Evolutionary conservation across 2,329 filamentous ascomycete species (phyloP), one percentile per base, ranked within the genome.

Genomic region (Thermothelomyces thermophilus): DNA sequence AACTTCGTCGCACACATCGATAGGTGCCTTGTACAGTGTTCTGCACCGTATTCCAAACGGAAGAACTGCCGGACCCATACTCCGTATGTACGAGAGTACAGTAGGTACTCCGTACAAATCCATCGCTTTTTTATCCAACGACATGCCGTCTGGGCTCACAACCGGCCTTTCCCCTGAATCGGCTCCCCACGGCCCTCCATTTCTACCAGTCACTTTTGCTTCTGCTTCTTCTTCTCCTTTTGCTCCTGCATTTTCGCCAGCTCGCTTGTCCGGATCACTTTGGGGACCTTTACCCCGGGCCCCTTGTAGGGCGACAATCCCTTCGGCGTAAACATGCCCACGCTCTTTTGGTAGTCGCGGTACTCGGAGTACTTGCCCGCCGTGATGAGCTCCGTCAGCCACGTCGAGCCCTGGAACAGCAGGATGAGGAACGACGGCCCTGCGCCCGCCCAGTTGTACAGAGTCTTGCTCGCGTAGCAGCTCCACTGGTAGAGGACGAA

Each of bases 401-500:
- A 84, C 0, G 90, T 95, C 56, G 90, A 96, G 22, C 79, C 86
- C 66, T 95, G 90, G 70, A 98, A 98, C 8, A 98, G 75, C 41
- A 86, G 64, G 19, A 96, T 67, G 59, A 95, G 84, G 41, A 74
- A 73, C 4, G 84, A 62, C 0, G 84, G 76, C 8, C 91, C 93
- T 9, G 80, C 65, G 43, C 79, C 80, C 1, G 86, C 83, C 88
- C 90, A 98, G 68, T 86, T 91, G 64, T 84, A 83, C 36, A 84
- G 73, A 1, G 75, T 81, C 48, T 82, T 77, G 28, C 84, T 87
- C 48, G 83, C 78, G 64, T 81, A 85, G 67, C 86, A 91, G 58
- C 79, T 82, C 93, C 91, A 98, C 62, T 88, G 80, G 67, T 97
- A 97, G 46, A 97, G 69, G 8, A 82, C 72, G 47, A 95, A 75